phyloP scores from a whole-genome alignment of 2,329 filamentous ascomycete genomes.

The Mollisia scopiformis region DNA sequence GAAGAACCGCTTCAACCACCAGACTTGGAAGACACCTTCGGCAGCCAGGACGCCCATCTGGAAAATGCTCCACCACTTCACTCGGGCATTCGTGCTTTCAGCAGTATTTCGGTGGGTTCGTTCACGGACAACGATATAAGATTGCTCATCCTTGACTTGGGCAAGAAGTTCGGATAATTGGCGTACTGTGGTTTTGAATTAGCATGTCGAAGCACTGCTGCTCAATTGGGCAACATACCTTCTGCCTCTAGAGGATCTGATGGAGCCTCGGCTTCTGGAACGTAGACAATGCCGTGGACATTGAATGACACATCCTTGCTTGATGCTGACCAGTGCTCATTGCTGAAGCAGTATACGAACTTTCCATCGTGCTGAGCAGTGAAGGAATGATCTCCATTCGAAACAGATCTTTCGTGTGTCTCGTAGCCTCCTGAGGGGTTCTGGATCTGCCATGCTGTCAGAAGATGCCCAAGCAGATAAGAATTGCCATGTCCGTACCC shows the following conservation, averaged over 20 bases:
- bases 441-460: conserved; percentile 61
- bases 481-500: conserved; percentile 64
- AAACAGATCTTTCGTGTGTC: conserved; percentile 77
- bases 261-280: conserved; percentile 82
- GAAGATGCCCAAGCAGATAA: conserved; percentile 5
- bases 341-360: conserved; percentile 98
- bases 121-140: conserved; percentile 94
- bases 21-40: conserved; percentile 97
- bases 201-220: too few relatives aligned
- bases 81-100: conserved; percentile 94
- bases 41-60: conserved; percentile 87
- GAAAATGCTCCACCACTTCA: conserved; percentile 99
- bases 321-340: conserved; percentile 95
- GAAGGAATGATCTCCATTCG: conserved; percentile 93
- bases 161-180: conserved; percentile 81
- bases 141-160: conserved; percentile 97
- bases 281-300: conserved; percentile 97
- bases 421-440: conserved; percentile 78
- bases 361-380: conserved; percentile 83
- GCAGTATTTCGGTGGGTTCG: conserved; percentile 97
- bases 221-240: conserved; percentile 55
- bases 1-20: conserved; percentile 99
- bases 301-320: conserved; percentile 99
- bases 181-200: conserved; percentile 70
- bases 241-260: conserved; percentile 90